Base-by-base conservation (phyloP, 768 basidiomycete genomes). In the Tylopilus balloui region DNA sequence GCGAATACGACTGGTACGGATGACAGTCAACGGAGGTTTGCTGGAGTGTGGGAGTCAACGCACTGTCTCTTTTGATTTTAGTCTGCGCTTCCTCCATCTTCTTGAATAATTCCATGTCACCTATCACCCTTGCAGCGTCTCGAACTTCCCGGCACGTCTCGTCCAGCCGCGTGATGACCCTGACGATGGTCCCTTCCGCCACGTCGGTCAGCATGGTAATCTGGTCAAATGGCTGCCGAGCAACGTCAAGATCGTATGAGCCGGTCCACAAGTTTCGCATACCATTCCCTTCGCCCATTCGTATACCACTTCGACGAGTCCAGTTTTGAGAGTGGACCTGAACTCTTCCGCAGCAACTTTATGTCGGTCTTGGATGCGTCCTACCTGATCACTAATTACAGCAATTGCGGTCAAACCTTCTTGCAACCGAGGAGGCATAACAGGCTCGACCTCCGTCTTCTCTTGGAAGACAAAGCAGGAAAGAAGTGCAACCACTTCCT, bases 211-310 rank as follows among this genome's bases (percentile, higher is more conserved):
- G 71, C 3, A 78, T 69, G 1, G 91, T 92, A 57, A 99, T 95
- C 65, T 98, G 88, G 61, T 93, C 84, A 66, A 99, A 99, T 1
- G 96, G 91, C 95, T 99, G 57, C 53, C 44, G 9, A 36, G 20
- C 11, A 12, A 36, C 24, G 28, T 47, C n/a, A 50, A 32, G 31
- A 10, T n/a, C 27, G 13, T 28, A 41, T 42, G 36, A 9, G 1
- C 24, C 11, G 12, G 5, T 3, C 15, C 5, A 46, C 4, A 50
- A 24, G 13, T 15, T n/a, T 37, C 53, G 82, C 58, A 17, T 58
- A 95, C 95, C 94, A 95, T 97, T 46, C 96, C 96, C 66, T 88
- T 92, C 0, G 96, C 94, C 96, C 96, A 99, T 68, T 98, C 96
- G 63, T 98, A 97, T 7, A 97, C 96, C 2, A 95, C 96, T 63